phyloP scores from a whole-genome alignment of 345 rosid species.

The Eucalyptus marginata region DNA sequence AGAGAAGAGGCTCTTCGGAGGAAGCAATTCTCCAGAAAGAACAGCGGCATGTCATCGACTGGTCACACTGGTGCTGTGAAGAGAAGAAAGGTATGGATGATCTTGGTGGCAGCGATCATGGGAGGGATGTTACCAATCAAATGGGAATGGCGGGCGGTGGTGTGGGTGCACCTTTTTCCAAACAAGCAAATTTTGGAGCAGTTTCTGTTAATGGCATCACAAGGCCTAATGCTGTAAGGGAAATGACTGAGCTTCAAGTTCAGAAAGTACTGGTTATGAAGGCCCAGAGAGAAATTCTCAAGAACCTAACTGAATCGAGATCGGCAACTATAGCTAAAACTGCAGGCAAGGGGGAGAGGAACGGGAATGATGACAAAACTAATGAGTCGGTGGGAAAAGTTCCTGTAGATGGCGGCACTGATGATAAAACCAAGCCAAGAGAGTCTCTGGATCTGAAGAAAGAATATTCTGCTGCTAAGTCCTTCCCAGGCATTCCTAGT shows the following conservation, averaged over 20 bases:
- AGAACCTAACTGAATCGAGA: slow-evolving; percentile 6
- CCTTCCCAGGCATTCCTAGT: neutral
- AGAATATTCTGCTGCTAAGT: neutral
- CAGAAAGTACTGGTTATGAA: slow-evolving; percentile 28
- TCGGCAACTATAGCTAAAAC: neutral
- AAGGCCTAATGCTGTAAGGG: slow-evolving; percentile 11
- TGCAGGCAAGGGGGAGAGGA: neutral
- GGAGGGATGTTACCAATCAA: neutral
- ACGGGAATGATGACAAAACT: neutral
- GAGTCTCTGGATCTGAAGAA: neutral
- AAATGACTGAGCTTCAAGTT: slow-evolving; percentile 17
- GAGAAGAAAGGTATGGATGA: neutral
- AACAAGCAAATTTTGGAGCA: neutral
- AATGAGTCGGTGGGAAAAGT: neutral
- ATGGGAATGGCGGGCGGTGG: neutral
- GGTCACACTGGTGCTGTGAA: neutral
- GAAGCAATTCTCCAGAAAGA: neutral
- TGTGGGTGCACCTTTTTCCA: slow-evolving; percentile 3
- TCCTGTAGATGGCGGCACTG: neutral
- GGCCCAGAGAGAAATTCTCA: slow-evolving; percentile 23
- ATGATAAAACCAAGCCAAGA: neutral
- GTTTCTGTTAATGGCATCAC: slow-evolving; percentile 6
- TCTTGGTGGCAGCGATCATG: neutral
- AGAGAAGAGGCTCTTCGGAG: slow-evolving; percentile 2
- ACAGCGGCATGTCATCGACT: neutral